Base-by-base conservation (phyloP, 176 grass and related monocot genomes). In the Rhynchospora tenuis region DNA sequence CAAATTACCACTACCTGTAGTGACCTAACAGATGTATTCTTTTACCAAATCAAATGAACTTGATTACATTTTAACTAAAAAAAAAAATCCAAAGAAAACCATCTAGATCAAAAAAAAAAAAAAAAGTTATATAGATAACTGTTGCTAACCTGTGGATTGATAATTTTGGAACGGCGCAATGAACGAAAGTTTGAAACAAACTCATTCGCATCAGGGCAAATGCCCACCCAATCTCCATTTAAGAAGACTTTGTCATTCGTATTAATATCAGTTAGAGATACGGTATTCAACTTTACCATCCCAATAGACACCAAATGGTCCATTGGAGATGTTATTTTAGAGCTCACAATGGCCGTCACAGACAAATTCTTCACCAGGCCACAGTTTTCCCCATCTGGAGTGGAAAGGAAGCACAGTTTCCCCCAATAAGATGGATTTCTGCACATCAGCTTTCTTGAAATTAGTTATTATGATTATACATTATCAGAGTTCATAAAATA, bases 361-460 rank as follows among this genome's bases (percentile, higher is more conserved):
- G 93, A 88, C 55, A 98, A 87, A 84, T 95, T 98, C 86, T 98
- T 98, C 16, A 95, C 91, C 26, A 98, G 89, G 69, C 96, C 96
- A 89, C 96, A 98, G 71, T 98, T 95, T 84, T 98, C 96, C 44
- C 96, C 93, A 86, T 95, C 96, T 59, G 91, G 89, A 81, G 96
- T 98, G 69, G 96, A 98, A 84, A 98, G 67, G 75, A 98, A 98
- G 86, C 93, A 98, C 70, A 98, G 27, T 47, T 91, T 98, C 9
- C 96, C 95, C 93, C 93, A 98, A 70, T 95, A 98, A 15, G 96
- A 98, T 43, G 96, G 93, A 64, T 95, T 98, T 38, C 93, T 98
- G 86, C 38, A 91, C 67, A 62, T 69, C 17, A 82, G 22, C 50
- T 85, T 83, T 62, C 50, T 73, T 83, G 58, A 79, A 77, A 64